A percentile compares a stretch with the other conserved stretches of the same genome.
Evolutionary conservation across 2,329 filamentous ascomycete genomes (phyloP).

Genomic region (Alternaria novae-zelandiae): DNA sequence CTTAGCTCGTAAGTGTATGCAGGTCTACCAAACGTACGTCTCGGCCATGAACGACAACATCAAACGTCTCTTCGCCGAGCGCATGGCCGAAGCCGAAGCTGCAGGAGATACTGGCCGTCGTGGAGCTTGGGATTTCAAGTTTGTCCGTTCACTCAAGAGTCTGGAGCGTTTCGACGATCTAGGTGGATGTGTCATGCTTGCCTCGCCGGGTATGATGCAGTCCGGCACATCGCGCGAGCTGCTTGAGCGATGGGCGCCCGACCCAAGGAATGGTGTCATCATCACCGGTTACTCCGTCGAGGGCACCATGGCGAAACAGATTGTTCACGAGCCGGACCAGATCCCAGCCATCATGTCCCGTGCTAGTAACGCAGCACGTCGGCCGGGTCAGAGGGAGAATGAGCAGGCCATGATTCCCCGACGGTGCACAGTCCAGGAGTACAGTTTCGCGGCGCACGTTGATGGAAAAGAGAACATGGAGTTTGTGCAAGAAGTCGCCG

Average conservation of each 20-base stretch:
- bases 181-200: slow-evolving; percentile 94
- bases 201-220: slow-evolving; percentile 97
- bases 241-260: slow-evolving; percentile 94
- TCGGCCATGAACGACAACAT: slow-evolving; percentile 99
- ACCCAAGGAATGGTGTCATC: slow-evolving; percentile 95
- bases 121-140: slow-evolving; percentile 96
- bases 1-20: slow-evolving; percentile 94
- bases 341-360: slow-evolving; percentile 90
- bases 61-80: slow-evolving; percentile 89
- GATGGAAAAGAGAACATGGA: slow-evolving; percentile 95
- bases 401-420: slow-evolving; percentile 91
- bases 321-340: slow-evolving; percentile 92
- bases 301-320: slow-evolving; percentile 95
- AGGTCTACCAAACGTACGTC: slow-evolving; percentile 97
- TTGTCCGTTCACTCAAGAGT: slow-evolving; percentile 88
- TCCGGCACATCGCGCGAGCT: slow-evolving; percentile 93
- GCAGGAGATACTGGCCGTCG: slow-evolving; percentile 75
- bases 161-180: slow-evolving; percentile 96
- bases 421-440: slow-evolving; percentile 91
- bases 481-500: slow-evolving; percentile 92
- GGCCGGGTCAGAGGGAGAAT: slow-evolving; percentile 69
- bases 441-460: slow-evolving; percentile 94
- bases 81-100: slow-evolving; percentile 88
- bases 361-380: slow-evolving; percentile 58
- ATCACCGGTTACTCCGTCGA: slow-evolving; percentile 99